Evolutionary conservation across 1,284 basidiomycete genomes (phyloP), one percentile per base, ranked within the genome.

Genomic region (Boletus hoseneyae): DNA sequence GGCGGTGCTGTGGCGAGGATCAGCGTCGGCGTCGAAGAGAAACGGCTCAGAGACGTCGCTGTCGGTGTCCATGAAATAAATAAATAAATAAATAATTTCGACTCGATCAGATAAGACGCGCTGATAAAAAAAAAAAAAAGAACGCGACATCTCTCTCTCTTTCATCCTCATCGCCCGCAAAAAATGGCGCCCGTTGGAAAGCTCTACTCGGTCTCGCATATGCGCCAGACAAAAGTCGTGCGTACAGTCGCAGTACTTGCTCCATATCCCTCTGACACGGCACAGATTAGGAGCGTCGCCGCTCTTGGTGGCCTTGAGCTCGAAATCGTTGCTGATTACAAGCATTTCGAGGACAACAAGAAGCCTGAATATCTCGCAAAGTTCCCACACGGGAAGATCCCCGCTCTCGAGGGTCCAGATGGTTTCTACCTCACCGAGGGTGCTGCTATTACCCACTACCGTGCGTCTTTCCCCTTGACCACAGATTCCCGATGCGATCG

Each of bases 301-400:
- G 86, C 87, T 50, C 74, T 82, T 51, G 85, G 76, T 49, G 88
- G 84, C 47, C 67, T 92, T 59, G 75, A 85, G 55, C 67, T 94
- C 62, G 81, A 87, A 54, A 53, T 77, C 53, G 77, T 80, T 38
- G 67, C 71, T 32, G 61, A 55, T 55, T 89, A 87, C 67, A 77
- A 76, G 59, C 84, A 87, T 65, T 76, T 73, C 53, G 78, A 87
- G 67, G 81, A 84, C 69, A 93, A 94, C 79, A 85, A 84, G 68
- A 80, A 80, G 58, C 77, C 83, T 0, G 89, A 88, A 54, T 93
- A 86, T 73, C 70, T 86, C 47, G 65, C 76, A 57, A 93, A 93
- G 70, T 93, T 92, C 73, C 85, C 89, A 39, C 77, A 82, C 58
- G 90, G 87, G 55, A 91, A 90, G 77, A 82, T 95, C 60, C 95